These are phyloP conservation scores for Phytopythium oedochilum DNA, from an alignment of 352 stramenopile species.

Conservation along the genomic window DNA sequence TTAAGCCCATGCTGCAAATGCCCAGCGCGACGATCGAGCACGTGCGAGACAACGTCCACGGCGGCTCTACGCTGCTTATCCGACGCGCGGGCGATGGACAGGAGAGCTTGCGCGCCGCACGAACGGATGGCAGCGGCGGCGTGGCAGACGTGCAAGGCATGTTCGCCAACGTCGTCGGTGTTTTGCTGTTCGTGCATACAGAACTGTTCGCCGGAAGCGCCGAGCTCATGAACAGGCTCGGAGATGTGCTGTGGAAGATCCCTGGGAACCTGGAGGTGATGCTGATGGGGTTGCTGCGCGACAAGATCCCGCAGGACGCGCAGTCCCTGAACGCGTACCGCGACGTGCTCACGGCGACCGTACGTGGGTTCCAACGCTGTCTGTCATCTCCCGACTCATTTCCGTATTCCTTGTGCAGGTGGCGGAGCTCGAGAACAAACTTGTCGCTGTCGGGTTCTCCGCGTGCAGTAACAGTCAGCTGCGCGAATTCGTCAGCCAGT, in stretches of 20 bases:
- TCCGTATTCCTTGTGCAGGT: conserved; percentile 21
- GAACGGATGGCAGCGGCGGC: conserved; percentile 15
- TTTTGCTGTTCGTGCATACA: conserved; percentile 48
- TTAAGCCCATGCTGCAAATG: conserved; percentile 44
- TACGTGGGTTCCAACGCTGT: conserved; percentile 11
- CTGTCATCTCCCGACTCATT: conserved; percentile 1
- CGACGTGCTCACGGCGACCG: conserved; percentile 29
- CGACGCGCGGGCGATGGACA: neutral
- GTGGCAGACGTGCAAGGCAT: conserved; percentile 25
- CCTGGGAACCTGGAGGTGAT: conserved; percentile 66
- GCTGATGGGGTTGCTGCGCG: conserved; percentile 52
- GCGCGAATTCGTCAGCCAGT: conserved; percentile 45
- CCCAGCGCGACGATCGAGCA: conserved; percentile 14
- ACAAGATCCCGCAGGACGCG: conserved; percentile 66
- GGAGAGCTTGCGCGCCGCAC: neutral
- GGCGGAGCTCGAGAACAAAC: conserved; percentile 36
- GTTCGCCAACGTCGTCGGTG: conserved; percentile 33
- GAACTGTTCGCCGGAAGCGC: conserved; percentile 39
- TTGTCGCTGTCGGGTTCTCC: conserved; percentile 42
- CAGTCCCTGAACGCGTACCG: conserved; percentile 42
- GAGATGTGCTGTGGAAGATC: conserved; percentile 64
- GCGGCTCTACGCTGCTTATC: conserved; percentile 1
- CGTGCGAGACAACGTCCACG: conserved; percentile 18
- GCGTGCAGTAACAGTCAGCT: conserved; percentile 52
- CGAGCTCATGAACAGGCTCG: conserved; percentile 46